Base-by-base conservation (phyloP, 1,284 basidiomycete genomes). In the Cystobasidium slooffiae region DNA sequence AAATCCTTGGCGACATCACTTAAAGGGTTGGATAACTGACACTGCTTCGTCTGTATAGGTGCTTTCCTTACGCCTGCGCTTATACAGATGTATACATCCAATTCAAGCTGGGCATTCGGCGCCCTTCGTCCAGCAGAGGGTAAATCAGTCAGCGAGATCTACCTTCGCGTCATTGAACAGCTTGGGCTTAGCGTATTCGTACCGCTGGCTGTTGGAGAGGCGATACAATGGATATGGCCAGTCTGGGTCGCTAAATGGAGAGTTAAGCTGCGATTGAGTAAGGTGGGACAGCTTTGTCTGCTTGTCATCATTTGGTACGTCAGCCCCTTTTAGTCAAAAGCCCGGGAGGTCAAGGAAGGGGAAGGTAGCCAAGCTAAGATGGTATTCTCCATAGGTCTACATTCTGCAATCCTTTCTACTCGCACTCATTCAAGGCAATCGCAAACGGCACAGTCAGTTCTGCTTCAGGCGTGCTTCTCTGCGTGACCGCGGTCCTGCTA, bases 391-490 rank as follows among this genome's bases (percentile, higher is more conserved):
- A 51, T 24, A 76, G 75, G 78, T 77, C 78, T 0, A 80, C 79
- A 5, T 83, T 83, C 74, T 81, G 78, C 39, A 80, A 77, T 14
- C 81, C 81, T 0, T 82, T 83, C 74, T 77, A 80, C 68, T 79
- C 78, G 0, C 75, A 77, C 10, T 79, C 80, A 0, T 81, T 83
- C 62, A 52, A 80, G 39, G 75, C 75, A 5, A 73, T 81, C 12
- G 76, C 78, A 0, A 76, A 76, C 16, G 75, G 78, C 18, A 80
- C 81, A 24, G 64, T 66, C 6, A 47, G 61, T 47, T 8, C 18
- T 22, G 20, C 39, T 6, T 18, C 46, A 20, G 6, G n/a, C 20
- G 37, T 18, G 39, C 37, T 12, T 14, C 12, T 41, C 12, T 41
- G 6, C 6, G 14, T 18, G 18, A 43, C 56, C 31, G 31, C 31